Percentiles rank a stretch among this genome's conserved stretches.
These are phyloP conservation scores for Erysimum cheiranthoides DNA, from an alignment of 345 rosid species.

Conservation along the genomic window DNA sequence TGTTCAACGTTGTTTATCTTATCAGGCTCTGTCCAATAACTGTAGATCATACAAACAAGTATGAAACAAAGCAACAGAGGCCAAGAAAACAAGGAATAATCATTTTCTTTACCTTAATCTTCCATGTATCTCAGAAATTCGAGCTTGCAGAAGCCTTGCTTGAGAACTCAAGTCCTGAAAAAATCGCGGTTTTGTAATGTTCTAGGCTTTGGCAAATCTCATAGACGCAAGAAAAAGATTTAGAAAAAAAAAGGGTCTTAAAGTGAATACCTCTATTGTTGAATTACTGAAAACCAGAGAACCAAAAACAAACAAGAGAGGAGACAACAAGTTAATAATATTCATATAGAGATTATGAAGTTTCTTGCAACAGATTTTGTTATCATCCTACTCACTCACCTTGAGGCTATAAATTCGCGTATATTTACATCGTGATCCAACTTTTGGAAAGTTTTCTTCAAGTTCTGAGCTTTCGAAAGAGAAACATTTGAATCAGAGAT, in stretches of 20 bases:
- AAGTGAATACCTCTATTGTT: conserved; percentile 66
- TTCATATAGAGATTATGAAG: conserved; percentile 14
- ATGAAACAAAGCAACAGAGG: conserved; percentile 5
- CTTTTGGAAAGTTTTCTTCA: conserved; percentile 90
- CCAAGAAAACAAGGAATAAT: conserved; percentile 9
- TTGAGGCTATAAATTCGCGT: conserved; percentile 71
- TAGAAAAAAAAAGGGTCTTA: background rate
- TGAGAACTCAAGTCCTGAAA: conserved; percentile 68
- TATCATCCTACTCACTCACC: conserved; percentile 47
- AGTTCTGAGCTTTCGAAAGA: conserved; percentile 61
- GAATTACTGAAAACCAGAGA: conserved; percentile 63
- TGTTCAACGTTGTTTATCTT: conserved; percentile 64
- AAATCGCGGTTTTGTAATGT: conserved; percentile 27
- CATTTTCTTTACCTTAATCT: conserved; percentile 69
- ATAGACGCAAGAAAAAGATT: background rate
- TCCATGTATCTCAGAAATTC: conserved; percentile 64
- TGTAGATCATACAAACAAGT: conserved; percentile 41
- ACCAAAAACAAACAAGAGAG: conserved; percentile 41
- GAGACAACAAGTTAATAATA: conserved; percentile 1
- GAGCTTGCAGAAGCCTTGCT: conserved; percentile 61
- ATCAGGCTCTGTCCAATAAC: conserved; percentile 68
- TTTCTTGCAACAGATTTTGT: background rate
- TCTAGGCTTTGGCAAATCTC: conserved; percentile 29
- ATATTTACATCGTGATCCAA: conserved; percentile 89
- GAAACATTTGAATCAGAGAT: conserved; percentile 41